A percentile compares a stretch with the other conserved stretches of the same genome.
Conservation (phyloP, 257 asterid genomes). For the Petunia secreta region DNA sequence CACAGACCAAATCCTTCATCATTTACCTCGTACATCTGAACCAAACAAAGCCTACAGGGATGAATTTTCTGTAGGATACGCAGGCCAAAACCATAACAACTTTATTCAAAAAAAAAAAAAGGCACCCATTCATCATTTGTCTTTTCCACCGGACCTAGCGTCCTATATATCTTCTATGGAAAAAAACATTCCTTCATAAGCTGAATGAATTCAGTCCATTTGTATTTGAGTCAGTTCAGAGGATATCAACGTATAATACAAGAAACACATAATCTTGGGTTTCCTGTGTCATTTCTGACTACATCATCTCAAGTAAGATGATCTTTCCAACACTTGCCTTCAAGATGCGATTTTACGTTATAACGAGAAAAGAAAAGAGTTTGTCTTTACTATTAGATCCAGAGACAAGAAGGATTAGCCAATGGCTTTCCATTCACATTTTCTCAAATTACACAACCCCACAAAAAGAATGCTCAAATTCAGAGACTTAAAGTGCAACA, state of each 20-base stretch:
- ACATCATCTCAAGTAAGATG: background rate
- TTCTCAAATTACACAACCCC: background rate
- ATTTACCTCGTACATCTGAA: background rate
- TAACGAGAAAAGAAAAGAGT: background rate
- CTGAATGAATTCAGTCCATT: background rate
- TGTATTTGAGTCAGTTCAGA: background rate
- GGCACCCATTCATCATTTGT: background rate
- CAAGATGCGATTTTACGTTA: background rate
- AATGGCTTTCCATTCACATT: background rate
- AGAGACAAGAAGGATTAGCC: background rate
- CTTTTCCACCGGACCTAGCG: background rate
- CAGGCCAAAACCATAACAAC: background rate
- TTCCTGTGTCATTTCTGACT: no score
- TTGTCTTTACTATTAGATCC: background rate
- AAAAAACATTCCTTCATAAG: background rate
- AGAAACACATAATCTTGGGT: constrained; percentile 1
- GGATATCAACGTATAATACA: background rate
- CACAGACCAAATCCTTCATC: background rate
- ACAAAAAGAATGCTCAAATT: constrained; percentile 16
- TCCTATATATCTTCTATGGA: background rate
- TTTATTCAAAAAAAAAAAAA: background rate
- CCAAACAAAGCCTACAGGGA: background rate
- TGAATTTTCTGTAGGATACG: background rate
- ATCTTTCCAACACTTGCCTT: background rate
- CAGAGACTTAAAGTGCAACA: background rate